Evolutionary conservation across 73 alveolate genomes (phyloP).

Genomic region (Symbiodinium pilosum): DNA sequence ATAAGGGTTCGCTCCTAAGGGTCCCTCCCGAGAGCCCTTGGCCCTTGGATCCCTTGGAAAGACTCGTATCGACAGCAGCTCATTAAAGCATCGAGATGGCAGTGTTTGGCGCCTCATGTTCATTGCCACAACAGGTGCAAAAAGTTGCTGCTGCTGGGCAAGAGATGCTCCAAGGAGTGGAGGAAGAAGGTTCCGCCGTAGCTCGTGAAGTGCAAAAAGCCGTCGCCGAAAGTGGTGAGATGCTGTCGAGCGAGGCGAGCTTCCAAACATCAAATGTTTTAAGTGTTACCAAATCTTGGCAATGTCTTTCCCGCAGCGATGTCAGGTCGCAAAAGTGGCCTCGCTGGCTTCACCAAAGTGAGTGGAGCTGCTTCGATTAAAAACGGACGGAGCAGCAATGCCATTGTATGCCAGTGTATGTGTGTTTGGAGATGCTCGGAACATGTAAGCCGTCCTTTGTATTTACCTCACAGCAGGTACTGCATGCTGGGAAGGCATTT

Average conservation of each 20-base stretch:
- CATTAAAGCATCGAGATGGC: no score
- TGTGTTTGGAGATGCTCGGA: not conserved
- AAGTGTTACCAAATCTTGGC: no score
- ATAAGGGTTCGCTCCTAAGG: no score
- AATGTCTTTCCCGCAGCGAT: no score
- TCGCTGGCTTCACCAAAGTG: not conserved
- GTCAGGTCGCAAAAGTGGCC: no score
- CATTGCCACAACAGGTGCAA: constrained; percentile 16
- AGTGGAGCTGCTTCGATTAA: not conserved
- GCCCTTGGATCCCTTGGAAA: not conserved
- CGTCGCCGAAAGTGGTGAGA: not conserved
- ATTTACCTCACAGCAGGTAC: not conserved
- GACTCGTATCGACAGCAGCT: not conserved
- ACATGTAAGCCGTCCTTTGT: not conserved
- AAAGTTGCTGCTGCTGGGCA: not conserved
- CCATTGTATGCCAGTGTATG: not conserved
- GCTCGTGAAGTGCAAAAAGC: not conserved
- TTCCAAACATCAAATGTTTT: no score
- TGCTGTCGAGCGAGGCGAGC: not conserved
- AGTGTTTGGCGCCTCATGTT: no score
- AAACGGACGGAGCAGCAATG: not conserved
- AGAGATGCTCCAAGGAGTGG: not conserved
- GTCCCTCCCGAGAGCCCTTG: not conserved
- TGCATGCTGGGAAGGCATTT: not conserved
- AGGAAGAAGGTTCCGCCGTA: not conserved